Base-by-base conservation (phyloP, 2,329 filamentous ascomycete species). In the Alternaria metachromatica region DNA sequence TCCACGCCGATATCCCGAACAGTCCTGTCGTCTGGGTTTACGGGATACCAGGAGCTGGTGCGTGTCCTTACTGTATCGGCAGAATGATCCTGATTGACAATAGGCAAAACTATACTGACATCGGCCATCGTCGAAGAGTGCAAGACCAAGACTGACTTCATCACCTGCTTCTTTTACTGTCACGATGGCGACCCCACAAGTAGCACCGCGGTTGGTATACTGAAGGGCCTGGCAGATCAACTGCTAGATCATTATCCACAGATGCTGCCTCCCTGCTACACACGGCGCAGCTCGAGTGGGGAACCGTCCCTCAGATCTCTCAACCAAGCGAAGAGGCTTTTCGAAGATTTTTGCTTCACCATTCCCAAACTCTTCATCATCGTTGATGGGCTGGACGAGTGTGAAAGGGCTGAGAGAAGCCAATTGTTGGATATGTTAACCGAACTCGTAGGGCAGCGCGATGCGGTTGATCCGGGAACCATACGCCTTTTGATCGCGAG, bases 1-100 rank as follows among this genome's bases (percentile, higher is more conserved):
- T 37, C 5, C 33, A 37, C 15, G 5, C 33, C 0, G 33, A 37
- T 9, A 37, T 37, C 2, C 33, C 33, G 8, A n/a, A n/a, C 33
- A 37, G 33, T 1, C 8, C 33, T 0, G 33, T 37, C 8, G 33
- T 37, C 7, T 37, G 33, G 33, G 5, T 37, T 0, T 37, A 37
- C 2, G 33, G 33, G 0, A 37, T 37, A 37, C 33, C 33, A 37
- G 33, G 33, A 37, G 33, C 33, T 1, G 33, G 33, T 37, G 2
- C 5, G 33, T 37, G 0, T 37, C 1, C 0, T 8, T 0, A 37
- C 6, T 37, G 13, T 15, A 2, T 8, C 3, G 0, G 6, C 6
- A n/a, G n/a, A n/a, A n/a, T n/a, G n/a, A n/a, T n/a, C n/a, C n/a
- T n/a, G 4, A 37, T 5, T 1, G 2, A 3, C 33, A 37, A 5